Evolutionary conservation across 169 alveolate genomes (phyloP), one percentile per base, ranked within the genome.

Genomic region (Cryptosporidium muris): DNA sequence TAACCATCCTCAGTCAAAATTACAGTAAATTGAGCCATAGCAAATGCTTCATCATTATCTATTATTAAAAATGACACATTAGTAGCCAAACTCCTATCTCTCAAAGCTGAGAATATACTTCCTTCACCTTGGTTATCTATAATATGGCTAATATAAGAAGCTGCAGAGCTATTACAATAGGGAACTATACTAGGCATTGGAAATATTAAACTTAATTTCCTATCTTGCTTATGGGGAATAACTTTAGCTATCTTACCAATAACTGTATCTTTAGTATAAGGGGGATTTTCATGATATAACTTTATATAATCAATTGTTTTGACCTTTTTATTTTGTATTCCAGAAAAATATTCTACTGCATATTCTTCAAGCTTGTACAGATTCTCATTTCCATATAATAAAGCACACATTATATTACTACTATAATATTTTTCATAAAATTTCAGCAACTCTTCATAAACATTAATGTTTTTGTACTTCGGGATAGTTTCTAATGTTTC

Each of bases 401-500:
- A 1, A 0, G 60, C 51, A 37, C 74, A 74, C 93, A 90, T 90
- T 42, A 81, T 81, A 51, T 45, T 45, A n/a, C 91, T 81, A 11
- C 62, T 54, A 64, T 90, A 90, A 68, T 88, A 88, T 51, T 67
- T 51, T 14, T 25, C 9, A 51, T 90, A 90, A 38, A 90, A 88
- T 4, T 63, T 43, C 40, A 68, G 34, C 53, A 90, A 62, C 4
- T 81, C 89, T n/a, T 34, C 47, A 6, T 66, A 66, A 8, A 90
- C 80, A 51, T 90, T 85, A 8, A 88, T 62, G n/a, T 89, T 91
- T 12, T 56, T 11, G 51, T 81, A 43, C n/a, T 36, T 40, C 1
- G 93, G 93, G 36, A 51, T 60, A 1, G 36, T 16, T 64, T 88
- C 63, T 37, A 90, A 81, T 3, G 92, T 88, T 60, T 85, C 89